Evolutionary conservation across 2,329 filamentous ascomycete genomes (phyloP), one percentile per base, ranked within the genome.

Genomic region (Penicillium sp.): DNA sequence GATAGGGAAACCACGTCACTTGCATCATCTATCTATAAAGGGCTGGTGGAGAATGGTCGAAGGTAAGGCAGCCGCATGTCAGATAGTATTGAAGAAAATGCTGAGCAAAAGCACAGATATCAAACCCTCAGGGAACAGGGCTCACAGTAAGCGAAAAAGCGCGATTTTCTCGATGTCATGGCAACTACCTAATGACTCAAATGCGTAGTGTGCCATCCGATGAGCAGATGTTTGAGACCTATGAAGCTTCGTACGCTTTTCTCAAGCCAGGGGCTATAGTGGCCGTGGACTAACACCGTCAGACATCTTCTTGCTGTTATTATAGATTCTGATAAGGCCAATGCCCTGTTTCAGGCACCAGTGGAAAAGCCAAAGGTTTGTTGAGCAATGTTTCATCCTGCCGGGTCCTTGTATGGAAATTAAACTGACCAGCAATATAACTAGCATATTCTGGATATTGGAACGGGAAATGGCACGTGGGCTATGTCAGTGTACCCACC

Each of bases 361-460:
- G 38, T 42, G 38, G n/a, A 10, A n/a, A 42, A 42, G 8, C 38
- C 38, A 19, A 42, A 42, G 38, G 38, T 42, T 19, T n/a, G 38
- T 19, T 5, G 4, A n/a, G 17, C 15, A n/a, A 15, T 17, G 17
- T 15, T 2, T n/a, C 37, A 7, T 17, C 4, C 15, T 9, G 15
- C 15, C 37, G 37, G 17, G 17, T 4, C 5, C 37, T 8, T n/a
- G 6, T 7, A n/a, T 40, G 37, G 7, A 19, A 40, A 7, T 10
- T 7, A 22, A 19, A 19, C n/a, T 42, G 7, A 42, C 38, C 19
- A 42, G n/a, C n/a, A n/a, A n/a, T 22, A 19, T n/a, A 7, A 42
- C 28, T 28, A 64, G 62, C 58, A 64, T 28, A 61, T 64, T 19
- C 56, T 64, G 13, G 62, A 64, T 40, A 58, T 64, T 47, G 62